Evolutionary conservation across 306 rosid species (phyloP), one percentile per base, ranked within the genome.

Genomic region (Vigna mungo): DNA sequence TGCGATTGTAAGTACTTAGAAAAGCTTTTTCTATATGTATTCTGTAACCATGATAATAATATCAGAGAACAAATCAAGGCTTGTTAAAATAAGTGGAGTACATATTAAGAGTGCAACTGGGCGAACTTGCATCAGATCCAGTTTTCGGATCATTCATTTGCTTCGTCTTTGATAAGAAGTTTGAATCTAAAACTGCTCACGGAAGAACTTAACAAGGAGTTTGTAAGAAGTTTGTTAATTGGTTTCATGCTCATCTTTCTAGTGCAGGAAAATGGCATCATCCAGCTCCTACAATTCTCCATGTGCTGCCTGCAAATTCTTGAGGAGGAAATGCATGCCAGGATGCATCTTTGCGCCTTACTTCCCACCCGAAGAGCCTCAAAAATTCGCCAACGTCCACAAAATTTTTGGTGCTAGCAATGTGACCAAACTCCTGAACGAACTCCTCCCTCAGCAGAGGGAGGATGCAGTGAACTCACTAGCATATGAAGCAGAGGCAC

Each of bases 341-440:
- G 97, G 93, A 3, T 95, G 99, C 91, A 89, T 95, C n/a, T 95
- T 95, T 76, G 97, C 99, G 4, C 97, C 97, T 0, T 92, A 92
- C 75, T 95, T 95, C 74, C 99, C 99, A 20, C 99, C 99, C 1
- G 99, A 95, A 82, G 99, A 95, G 84, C 97, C 99, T 18, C 97
- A 95, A 41, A 95, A 95, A 48, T 95, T 95, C 23, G 88, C 97
- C 44, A 92, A 95, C 74, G 99, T 95, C 2, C 99, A 95, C 97
- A 95, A 90, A 67, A 95, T 95, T 30, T 95, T 95, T 25, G 99
- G 99, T 1, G 99, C 99, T 1, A 95, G 99, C 89, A 95, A 95
- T 55, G 97, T 95, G 9, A 95, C 97, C 0, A 95, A 95, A 89
- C 97, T 95, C 41, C 99, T 95, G 1, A 95, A 95, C 64, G 99